These are phyloP conservation scores for Curvularia verruculosa DNA, from an alignment of 2,329 filamentous ascomycete genomes.

Conservation along the genomic window DNA sequence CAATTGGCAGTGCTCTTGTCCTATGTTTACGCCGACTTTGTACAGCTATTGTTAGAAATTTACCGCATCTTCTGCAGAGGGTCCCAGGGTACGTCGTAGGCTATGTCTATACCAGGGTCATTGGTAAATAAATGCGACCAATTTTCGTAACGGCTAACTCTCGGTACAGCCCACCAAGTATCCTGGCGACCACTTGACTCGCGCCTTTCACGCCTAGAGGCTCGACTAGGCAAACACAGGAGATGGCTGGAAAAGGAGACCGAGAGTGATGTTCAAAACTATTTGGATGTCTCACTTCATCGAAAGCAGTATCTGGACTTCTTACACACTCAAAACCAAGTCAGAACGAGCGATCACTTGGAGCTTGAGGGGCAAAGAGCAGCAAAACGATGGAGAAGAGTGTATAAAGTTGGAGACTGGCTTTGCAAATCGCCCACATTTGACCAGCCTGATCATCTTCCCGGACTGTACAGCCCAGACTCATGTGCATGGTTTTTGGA, in stretches of 20 bases:
- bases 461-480: conserved; percentile 18
- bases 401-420: conserved; percentile 37
- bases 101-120: conserved; percentile 6
- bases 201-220: conserved; percentile 34
- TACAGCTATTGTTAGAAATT: conserved; percentile 35
- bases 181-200: conserved; percentile 41
- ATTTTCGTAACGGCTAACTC: background rate
- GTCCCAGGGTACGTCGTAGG: conserved; percentile 32
- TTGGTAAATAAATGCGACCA: background rate
- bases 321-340: conserved; percentile 21
- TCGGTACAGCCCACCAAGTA: conserved; percentile 4
- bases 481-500: conserved; percentile 39
- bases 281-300: conserved; percentile 23
- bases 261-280: conserved; percentile 22
- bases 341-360: conserved; percentile 3
- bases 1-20: conserved; percentile 29
- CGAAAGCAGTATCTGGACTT: conserved; percentile 31
- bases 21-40: conserved; percentile 35
- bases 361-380: conserved; percentile 30
- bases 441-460: conserved; percentile 15
- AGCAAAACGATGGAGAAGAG: conserved; percentile 30
- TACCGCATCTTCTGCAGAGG: conserved; percentile 35
- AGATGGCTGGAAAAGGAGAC: conserved; percentile 37
- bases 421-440: conserved; percentile 24
- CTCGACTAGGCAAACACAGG: conserved; percentile 29